Percentiles rank a stretch among this genome's conserved stretches.
Evolutionary conservation across 1,284 basidiomycete species (phyloP).

Genomic region (Apiotrichum veenhuisii): DNA sequence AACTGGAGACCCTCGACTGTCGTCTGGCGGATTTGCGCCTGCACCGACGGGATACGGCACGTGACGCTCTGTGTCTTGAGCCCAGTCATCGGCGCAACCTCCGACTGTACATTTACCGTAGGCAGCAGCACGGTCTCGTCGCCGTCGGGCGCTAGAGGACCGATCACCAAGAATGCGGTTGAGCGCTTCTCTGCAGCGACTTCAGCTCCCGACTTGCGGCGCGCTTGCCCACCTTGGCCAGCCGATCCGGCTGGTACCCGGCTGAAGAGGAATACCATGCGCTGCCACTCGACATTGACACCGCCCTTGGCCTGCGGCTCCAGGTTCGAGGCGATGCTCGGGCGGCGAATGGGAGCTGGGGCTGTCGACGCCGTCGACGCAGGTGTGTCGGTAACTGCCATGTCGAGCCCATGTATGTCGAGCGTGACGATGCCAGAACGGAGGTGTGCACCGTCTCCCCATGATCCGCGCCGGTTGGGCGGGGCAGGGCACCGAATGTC

Average conservation of each 20-base stretch:
- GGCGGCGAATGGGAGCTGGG: background rate
- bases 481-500: slow-evolving; percentile 49
- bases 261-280: slow-evolving; percentile 44
- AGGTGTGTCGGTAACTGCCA: slow-evolving; percentile 14
- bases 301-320: slow-evolving; percentile 6
- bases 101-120: slow-evolving; percentile 49
- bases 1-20: slow-evolving; percentile 72
- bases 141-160: slow-evolving; percentile 42
- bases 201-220: slow-evolving; percentile 4
- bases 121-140: slow-evolving; percentile 34
- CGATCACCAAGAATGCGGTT: slow-evolving; percentile 39
- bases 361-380: background rate
- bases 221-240: slow-evolving; percentile 3
- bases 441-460: slow-evolving; percentile 44
- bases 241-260: slow-evolving; percentile 31
- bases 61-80: slow-evolving; percentile 31
- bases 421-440: slow-evolving; percentile 47
- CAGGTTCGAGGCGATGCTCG: background rate
- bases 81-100: slow-evolving; percentile 7
- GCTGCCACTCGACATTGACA: slow-evolving; percentile 34
- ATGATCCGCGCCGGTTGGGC: slow-evolving; percentile 33
- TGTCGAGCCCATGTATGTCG: slow-evolving; percentile 38
- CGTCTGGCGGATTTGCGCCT: slow-evolving; percentile 56
- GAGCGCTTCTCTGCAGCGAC: slow-evolving; percentile 26
- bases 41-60: slow-evolving; percentile 62